Conservation (phyloP, 192 early-diverging fungal genomes). For the Coemansia sp. region DNA sequence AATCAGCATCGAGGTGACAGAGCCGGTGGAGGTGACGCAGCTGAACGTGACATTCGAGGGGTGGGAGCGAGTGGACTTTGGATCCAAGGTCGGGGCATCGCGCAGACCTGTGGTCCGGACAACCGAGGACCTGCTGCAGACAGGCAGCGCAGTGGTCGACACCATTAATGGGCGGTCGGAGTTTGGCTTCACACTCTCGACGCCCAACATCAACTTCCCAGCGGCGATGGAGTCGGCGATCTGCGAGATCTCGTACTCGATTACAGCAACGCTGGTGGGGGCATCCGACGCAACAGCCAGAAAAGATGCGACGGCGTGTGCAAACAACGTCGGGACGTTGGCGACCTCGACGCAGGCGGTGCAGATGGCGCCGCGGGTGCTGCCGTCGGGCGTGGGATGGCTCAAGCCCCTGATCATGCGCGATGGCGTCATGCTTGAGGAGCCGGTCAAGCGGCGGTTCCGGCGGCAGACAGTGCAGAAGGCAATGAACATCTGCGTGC, state of each 20-base stretch:
- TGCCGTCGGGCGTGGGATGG: slow-evolving; percentile 53
- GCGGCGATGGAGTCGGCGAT: slow-evolving; percentile 51
- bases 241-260: slow-evolving; percentile 44
- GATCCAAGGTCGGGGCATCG: slow-evolving; percentile 35
- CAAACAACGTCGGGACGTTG: slow-evolving; percentile 27
- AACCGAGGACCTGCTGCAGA: slow-evolving; percentile 36
- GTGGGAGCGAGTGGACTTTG: slow-evolving; percentile 52
- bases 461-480: slow-evolving; percentile 39
- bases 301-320: slow-evolving; percentile 7
- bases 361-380: slow-evolving; percentile 44
- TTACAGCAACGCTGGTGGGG: slow-evolving; percentile 35
- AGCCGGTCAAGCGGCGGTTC: slow-evolving; percentile 36
- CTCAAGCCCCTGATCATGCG: slow-evolving; percentile 55
- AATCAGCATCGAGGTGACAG: slow-evolving; percentile 27
- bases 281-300: background rate
- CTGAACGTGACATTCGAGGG: slow-evolving; percentile 49
- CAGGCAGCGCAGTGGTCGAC: slow-evolving; percentile 21
- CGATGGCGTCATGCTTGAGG: slow-evolving; percentile 44
- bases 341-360: slow-evolving; percentile 28
- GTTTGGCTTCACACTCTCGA: slow-evolving; percentile 49
- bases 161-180: slow-evolving; percentile 20
- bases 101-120: slow-evolving; percentile 38
- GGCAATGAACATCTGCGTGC: slow-evolving; percentile 54
- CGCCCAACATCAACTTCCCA: slow-evolving; percentile 53
- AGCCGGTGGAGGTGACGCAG: slow-evolving; percentile 37